Evolutionary conservation across 2,329 filamentous ascomycete species (phyloP), one percentile per base, ranked within the genome.

Genomic region (Pseudophaeomoniella oleicola): DNA sequence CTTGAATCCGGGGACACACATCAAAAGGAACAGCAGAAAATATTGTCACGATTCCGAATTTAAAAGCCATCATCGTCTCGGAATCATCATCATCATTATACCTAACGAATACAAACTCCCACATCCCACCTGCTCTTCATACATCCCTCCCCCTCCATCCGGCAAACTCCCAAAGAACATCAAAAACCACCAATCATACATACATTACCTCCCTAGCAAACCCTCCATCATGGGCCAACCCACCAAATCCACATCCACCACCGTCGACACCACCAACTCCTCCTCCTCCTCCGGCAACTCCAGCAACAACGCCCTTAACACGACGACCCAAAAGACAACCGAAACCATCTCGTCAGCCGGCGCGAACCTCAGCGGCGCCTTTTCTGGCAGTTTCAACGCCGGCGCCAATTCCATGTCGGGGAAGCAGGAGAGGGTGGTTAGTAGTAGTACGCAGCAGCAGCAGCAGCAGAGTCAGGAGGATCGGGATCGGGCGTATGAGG

Each of bases 401-500:
- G 16, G 32, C 17, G 32, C 32, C 14, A 17, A 16, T 9, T 15
- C 32, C 41, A 42, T 33, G 40, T 43, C 29, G 40, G 37, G 16
- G 34, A 34, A 3, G 19, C 30, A 35, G 29, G 38, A n/a, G 4
- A 22, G 35, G 4, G 39, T 38, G 1, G 35, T 43, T 31, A 40
- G 41, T 11, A 15, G 16, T 15, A 11, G 18, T 4, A 38, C 17
- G 15, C 16, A 37, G 27, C 43, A n/a, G 9, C 6, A n/a, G 22
- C 22, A 27, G 22, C n/a, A 44, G 27, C 37, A 57, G 50, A 63
- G 52, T 37, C 55, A 55, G 43, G 58, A 58, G 34, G 59, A 64
- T 39, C 59, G 56, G 2, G 60, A 64, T 40, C 51, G 54, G 10
- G 40, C 60, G 30, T 65, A 63, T 41, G 54, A 62, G 41, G 60